Evolutionary conservation across 331 rosid genomes (phyloP), one percentile per base, ranked within the genome.

Genomic region (Acacia pycnantha): DNA sequence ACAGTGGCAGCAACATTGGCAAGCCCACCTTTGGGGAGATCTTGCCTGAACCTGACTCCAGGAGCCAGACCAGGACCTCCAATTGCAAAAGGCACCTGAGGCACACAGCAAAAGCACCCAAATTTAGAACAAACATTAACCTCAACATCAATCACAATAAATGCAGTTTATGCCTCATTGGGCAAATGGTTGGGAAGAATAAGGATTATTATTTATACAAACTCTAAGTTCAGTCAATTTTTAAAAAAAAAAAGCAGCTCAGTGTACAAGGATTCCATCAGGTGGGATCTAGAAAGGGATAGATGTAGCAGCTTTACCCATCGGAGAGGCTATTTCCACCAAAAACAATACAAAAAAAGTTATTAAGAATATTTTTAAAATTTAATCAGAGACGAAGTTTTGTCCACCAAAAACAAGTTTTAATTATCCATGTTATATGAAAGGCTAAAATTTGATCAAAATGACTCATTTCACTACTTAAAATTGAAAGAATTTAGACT

Each of bases 1-100:
- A 96, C 97, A 13, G 98, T 96, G 50, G 99, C 97, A 71, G 99
- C 97, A 53, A 96, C 97, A n/a, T 96, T 96, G 61, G 99, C 98
- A 16, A 96, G 87, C 67, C 99, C 98, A 0, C 97, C 98, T 2
- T 21, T 16, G 7, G 99, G 97, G 75, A 96, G 81, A 86, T 96
- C 97, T 16, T 51, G 89, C 44, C 97, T 87, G 91, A 96, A 96
- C 62, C 81, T 74, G 29, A 88, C 94, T 11, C 97, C 94, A 19
- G 93, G 77, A 19, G 87, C 46, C 64, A 96, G 90, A 66, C 99
- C 99, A 13, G 99, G 97, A 8, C 99, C 99, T 82, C 98, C 99
- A 47, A 96, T 96, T 11, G 99, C 99, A 86, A 96, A 58, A 16
- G 98, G 98, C 69, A 96, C 99, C 99, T 96, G 29, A 68, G 82